These are phyloP conservation scores for Tuber microsphaerosporum DNA, from an alignment of 495 filamentous ascomycete genomes.

Conservation along the genomic window DNA sequence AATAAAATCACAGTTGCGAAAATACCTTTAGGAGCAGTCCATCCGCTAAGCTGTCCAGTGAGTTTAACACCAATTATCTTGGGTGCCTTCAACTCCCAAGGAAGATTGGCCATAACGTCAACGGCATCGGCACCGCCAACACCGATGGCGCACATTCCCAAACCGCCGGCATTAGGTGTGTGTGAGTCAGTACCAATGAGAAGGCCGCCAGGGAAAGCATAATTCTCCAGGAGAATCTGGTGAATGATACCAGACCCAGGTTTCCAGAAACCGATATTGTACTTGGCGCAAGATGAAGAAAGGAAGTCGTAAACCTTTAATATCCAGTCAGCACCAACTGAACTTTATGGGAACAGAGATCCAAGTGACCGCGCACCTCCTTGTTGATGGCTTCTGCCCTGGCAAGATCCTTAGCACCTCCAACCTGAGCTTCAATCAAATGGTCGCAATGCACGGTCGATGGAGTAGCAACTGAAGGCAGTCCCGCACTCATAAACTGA, in stretches of 20 bases:
- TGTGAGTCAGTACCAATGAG: slow-evolving; percentile 98
- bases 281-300: slow-evolving; percentile 89
- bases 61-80: slow-evolving; percentile 95
- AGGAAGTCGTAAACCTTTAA: slow-evolving; percentile 84
- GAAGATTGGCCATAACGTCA: slow-evolving; percentile 95
- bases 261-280: slow-evolving; percentile 99
- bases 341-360: not conserved
- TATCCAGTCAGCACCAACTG: not conserved
- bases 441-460: slow-evolving; percentile 98
- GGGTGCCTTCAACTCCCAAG: slow-evolving; percentile 97
- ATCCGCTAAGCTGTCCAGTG: slow-evolving; percentile 82
- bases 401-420: slow-evolving; percentile 88
- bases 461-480: slow-evolving; percentile 89
- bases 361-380: slow-evolving; percentile 48
- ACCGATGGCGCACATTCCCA: slow-evolving; percentile 92
- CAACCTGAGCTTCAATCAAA: slow-evolving; percentile 95
- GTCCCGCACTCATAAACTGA: slow-evolving; percentile 98
- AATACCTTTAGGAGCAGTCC: slow-evolving; percentile 82
- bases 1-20: slow-evolving; percentile 18
- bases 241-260: slow-evolving; percentile 99
- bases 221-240: slow-evolving; percentile 98
- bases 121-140: slow-evolving; percentile 98
- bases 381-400: slow-evolving; percentile 93
- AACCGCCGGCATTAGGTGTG: slow-evolving; percentile 96
- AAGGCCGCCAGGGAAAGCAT: slow-evolving; percentile 95